These are phyloP conservation scores for Alternaria sp. DNA, from an alignment of 2,329 filamentous ascomycete genomes.

Conservation along the genomic window DNA sequence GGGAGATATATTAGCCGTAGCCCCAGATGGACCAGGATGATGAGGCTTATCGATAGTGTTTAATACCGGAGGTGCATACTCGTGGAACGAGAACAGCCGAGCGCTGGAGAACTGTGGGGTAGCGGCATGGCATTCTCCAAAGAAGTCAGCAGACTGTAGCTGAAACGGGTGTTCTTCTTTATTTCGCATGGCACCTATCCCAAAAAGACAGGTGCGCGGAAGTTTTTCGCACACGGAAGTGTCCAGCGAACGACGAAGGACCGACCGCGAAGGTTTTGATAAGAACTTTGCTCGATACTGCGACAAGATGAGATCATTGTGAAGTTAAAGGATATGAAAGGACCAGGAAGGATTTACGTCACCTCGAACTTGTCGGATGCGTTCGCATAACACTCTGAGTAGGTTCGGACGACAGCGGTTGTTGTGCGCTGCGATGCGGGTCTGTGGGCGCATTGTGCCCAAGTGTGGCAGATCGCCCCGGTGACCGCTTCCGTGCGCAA, in stretches of 20 bases:
- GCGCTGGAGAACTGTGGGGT: constrained; percentile 19
- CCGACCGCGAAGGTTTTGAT: background rate
- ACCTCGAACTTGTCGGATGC: background rate
- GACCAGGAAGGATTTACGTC: background rate
- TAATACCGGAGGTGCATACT: constrained; percentile 23
- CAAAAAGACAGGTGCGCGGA: background rate
- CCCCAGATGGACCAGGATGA: constrained; percentile 20
- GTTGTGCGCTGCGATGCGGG: background rate
- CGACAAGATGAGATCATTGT: background rate
- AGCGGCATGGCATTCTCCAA: constrained; percentile 8
- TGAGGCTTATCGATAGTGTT: constrained; percentile 34
- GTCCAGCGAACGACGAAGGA: background rate
- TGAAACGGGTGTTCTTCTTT: background rate
- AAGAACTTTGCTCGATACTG: background rate
- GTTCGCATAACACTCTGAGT: background rate
- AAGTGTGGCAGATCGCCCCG: background rate
- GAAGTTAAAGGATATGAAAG: background rate
- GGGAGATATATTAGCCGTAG: constrained; percentile 22
- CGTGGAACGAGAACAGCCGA: constrained; percentile 30
- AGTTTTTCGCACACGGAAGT: background rate
- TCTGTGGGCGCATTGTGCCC: background rate
- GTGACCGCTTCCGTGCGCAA: background rate
- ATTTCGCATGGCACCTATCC: background rate
- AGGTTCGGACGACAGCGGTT: background rate
- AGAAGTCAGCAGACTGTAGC: constrained; percentile 10